These are phyloP conservation scores for Rhinocladiella mackenziei DNA, from an alignment of 2,329 filamentous ascomycete genomes.

Conservation along the genomic window DNA sequence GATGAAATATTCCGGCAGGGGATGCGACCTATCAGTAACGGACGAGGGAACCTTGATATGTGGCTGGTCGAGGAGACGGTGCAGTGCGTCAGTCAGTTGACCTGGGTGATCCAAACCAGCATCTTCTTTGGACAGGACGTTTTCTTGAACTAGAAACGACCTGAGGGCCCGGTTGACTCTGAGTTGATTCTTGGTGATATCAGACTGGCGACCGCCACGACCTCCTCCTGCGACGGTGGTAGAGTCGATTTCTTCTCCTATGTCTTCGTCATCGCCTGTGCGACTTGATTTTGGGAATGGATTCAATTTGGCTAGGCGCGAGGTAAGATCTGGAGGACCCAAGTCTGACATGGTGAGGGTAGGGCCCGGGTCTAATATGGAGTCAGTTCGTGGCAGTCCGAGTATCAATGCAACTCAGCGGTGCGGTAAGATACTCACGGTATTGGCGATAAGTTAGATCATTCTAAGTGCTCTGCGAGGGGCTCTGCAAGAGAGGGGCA, in stretches of 20 bases:
- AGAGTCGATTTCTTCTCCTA: slow-evolving; percentile 23
- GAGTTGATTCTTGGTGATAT: slow-evolving; percentile 24
- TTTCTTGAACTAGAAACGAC: slow-evolving; percentile 23
- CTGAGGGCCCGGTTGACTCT: slow-evolving; percentile 22
- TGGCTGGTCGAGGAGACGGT: slow-evolving; percentile 21
- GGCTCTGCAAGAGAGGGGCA: too few relatives aligned
- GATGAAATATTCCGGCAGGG: slow-evolving; percentile 29
- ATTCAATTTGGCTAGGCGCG: slow-evolving; percentile 23
- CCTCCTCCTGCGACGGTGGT: slow-evolving; percentile 26
- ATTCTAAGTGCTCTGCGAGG: too few relatives aligned
- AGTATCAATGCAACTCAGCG: too few relatives aligned
- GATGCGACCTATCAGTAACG: slow-evolving; percentile 25
- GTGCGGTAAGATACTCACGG: too few relatives aligned
- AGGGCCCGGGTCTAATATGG: not conserved
- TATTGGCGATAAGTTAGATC: too few relatives aligned
- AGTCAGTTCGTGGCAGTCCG: too few relatives aligned
- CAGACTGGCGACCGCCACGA: slow-evolving; percentile 16
- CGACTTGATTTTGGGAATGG: slow-evolving; percentile 20
- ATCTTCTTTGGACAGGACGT: slow-evolving; percentile 21
- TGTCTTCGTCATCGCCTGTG: slow-evolving; percentile 26
- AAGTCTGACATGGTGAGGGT: slow-evolving; percentile 7
- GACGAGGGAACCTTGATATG: slow-evolving; percentile 24
- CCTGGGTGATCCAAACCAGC: slow-evolving; percentile 18
- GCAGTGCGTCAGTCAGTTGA: slow-evolving; percentile 14
- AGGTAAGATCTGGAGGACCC: slow-evolving; percentile 9